A percentile compares a stretch with the other conserved stretches of the same genome.
Evolutionary conservation across 345 rosid genomes (phyloP).

Genomic region (Eucalyptus guilfoylei): DNA sequence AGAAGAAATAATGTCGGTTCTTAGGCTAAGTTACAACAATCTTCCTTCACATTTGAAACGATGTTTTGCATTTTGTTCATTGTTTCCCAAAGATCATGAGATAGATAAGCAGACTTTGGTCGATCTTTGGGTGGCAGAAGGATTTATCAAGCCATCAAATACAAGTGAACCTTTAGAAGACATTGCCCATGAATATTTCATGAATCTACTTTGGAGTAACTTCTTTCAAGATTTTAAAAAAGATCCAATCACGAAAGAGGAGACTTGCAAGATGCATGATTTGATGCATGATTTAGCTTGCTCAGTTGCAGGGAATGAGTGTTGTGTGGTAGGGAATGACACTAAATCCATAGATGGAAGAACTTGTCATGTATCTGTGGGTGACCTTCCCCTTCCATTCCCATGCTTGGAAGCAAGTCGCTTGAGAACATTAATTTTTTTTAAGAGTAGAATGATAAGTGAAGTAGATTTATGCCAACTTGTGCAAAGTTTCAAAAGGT

Average conservation of each 20-base stretch:
- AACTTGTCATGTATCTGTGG: neutral
- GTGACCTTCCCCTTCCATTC: neutral
- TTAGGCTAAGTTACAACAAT: neutral
- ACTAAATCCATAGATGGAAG: accelerated
- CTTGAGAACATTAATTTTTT: neutral
- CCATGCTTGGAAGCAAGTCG: accelerated
- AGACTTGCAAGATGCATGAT: neutral
- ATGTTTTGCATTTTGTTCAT: too few relatives aligned
- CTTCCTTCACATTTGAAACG: too few relatives aligned
- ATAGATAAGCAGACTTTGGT: too few relatives aligned
- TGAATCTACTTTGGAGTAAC: neutral
- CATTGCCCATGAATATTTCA: neutral
- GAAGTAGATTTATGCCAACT: neutral
- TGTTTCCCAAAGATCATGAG: too few relatives aligned
- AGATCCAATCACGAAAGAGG: neutral
- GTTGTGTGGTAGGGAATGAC: accelerated
- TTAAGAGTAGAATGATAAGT: too few relatives aligned
- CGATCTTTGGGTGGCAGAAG: slow-evolving; percentile 2
- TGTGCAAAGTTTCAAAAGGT: neutral
- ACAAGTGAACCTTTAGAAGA: neutral
- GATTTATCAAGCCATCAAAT: neutral
- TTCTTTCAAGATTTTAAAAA: slow-evolving; percentile 1
- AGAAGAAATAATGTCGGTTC: accelerated
- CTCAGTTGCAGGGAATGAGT: neutral
- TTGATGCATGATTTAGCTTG: slow-evolving; percentile 6